A percentile compares a stretch with the other conserved stretches of the same genome.
phyloP scores from a whole-genome alignment of 306 rosid genomes.

The Coriaria nepalensis region DNA sequence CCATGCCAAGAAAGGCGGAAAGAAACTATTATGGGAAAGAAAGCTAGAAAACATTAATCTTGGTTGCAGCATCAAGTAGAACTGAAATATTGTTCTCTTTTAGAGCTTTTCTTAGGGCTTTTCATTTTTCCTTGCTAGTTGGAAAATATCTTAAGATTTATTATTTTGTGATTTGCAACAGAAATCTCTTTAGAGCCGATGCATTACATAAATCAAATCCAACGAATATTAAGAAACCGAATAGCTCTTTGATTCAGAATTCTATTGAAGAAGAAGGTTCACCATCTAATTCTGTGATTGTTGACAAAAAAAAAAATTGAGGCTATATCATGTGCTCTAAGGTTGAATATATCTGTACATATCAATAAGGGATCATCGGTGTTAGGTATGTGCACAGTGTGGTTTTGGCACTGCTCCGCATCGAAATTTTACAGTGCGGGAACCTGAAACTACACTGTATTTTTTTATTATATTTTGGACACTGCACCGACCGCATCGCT shows the following conservation, averaged over 20 bases:
- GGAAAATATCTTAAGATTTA: too few species aligned
- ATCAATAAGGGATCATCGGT: too few species aligned
- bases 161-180: not conserved
- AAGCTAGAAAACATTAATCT: constrained; percentile 34
- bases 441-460: too few species aligned
- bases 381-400: too few species aligned
- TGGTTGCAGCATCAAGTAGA: constrained; percentile 55
- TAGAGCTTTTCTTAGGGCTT: too few species aligned
- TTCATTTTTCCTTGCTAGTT: too few species aligned
- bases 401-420: too few species aligned
- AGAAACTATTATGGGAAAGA: constrained; percentile 48
- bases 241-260: constrained; percentile 10
- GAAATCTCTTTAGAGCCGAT: constrained; percentile 10
- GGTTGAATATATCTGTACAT: too few species aligned
- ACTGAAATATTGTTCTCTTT: too few species aligned
- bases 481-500: too few species aligned
- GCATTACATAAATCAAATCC: constrained; percentile 11
- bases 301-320: constrained; percentile 10
- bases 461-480: too few species aligned
- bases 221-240: constrained; percentile 12
- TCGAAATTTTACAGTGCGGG: too few species aligned
- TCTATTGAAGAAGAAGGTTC: constrained; percentile 9
- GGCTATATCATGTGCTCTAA: constrained; percentile 3
- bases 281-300: constrained; percentile 14
- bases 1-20: constrained; percentile 56